These are phyloP conservation scores for Backusella sp. DNA, from an alignment of 192 early-diverging fungal genomes.

Conservation along the genomic window DNA sequence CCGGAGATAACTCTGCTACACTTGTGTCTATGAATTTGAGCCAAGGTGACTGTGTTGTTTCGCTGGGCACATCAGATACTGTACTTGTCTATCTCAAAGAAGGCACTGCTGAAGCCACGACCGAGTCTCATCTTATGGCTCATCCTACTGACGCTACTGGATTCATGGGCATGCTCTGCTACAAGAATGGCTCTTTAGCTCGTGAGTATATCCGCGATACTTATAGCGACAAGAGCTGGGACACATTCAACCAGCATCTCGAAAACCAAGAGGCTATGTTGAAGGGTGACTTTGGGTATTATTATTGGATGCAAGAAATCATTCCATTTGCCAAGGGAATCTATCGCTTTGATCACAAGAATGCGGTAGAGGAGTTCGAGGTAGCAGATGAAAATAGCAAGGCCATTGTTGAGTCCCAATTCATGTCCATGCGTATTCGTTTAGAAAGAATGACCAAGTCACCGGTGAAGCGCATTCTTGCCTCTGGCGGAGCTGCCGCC, in stretches of 20 bases:
- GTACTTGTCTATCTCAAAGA: slow-evolving; percentile 54
- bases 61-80: slow-evolving; percentile 83
- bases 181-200: slow-evolving; percentile 86
- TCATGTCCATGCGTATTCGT: slow-evolving; percentile 67
- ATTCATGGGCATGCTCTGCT: slow-evolving; percentile 79
- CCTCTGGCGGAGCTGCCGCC: slow-evolving; percentile 71
- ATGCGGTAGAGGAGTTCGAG: slow-evolving; percentile 39
- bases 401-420: slow-evolving; percentile 74
- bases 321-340: slow-evolving; percentile 70
- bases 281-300: slow-evolving; percentile 58
- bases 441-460: slow-evolving; percentile 30
- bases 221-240: slow-evolving; percentile 57
- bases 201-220: slow-evolving; percentile 66
- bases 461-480: slow-evolving; percentile 54
- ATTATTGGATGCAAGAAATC: slow-evolving; percentile 73
- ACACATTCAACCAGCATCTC: slow-evolving; percentile 49
- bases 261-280: slow-evolving; percentile 26
- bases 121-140: slow-evolving; percentile 34
- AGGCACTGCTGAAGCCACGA: slow-evolving; percentile 28
- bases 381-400: slow-evolving; percentile 47
- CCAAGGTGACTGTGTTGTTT: slow-evolving; percentile 61
- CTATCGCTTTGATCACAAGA: slow-evolving; percentile 54
- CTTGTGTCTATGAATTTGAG: slow-evolving; percentile 55
- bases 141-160: slow-evolving; percentile 61
- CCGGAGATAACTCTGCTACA: slow-evolving; percentile 80